These are phyloP conservation scores for Exophiala sp. DNA, from an alignment of 2,329 filamentous ascomycete species.

Conservation along the genomic window DNA sequence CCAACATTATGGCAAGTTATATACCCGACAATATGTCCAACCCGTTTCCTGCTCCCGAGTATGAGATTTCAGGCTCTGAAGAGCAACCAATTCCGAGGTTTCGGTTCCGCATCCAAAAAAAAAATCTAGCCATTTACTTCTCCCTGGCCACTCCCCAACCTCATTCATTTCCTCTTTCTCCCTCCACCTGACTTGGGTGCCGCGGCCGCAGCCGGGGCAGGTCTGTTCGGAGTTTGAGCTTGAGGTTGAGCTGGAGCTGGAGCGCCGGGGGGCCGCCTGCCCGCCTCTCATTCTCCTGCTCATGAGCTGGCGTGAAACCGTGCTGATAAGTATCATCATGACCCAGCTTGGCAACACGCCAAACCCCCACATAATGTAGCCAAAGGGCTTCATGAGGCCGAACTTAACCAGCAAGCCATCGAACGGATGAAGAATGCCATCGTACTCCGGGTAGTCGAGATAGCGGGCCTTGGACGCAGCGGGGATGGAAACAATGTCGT, in stretches of 20 bases:
- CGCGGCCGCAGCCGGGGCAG: constrained; percentile 8
- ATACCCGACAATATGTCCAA: not conserved
- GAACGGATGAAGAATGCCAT: constrained; percentile 56
- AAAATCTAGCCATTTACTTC: not conserved
- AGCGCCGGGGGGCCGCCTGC: not conserved
- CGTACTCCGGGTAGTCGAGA: constrained; percentile 47
- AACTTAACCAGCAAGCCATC: constrained; percentile 52
- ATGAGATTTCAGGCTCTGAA: not conserved
- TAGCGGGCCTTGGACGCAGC: constrained; percentile 38
- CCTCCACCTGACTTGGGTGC: constrained; percentile 18
- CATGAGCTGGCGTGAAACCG: constrained; percentile 58
- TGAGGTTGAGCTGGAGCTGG: not conserved
- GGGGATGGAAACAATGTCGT: constrained; percentile 53
- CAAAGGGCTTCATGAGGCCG: constrained; percentile 49
- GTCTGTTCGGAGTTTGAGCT: constrained; percentile 8
- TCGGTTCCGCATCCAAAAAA: too few species aligned
- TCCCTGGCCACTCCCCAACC: not conserved
- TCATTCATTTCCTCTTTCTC: constrained; percentile 25
- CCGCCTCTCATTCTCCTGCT: constrained; percentile 15
- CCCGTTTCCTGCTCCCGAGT: not conserved
- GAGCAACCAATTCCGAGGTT: not conserved
- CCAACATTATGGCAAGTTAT: constrained; percentile 1
- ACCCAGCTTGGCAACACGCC: constrained; percentile 57
- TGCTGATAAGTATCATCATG: constrained; percentile 58
- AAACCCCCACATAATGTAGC: constrained; percentile 52